Conservation (phyloP, 202 grass and related monocot species). For the Elaeis oleifera region DNA sequence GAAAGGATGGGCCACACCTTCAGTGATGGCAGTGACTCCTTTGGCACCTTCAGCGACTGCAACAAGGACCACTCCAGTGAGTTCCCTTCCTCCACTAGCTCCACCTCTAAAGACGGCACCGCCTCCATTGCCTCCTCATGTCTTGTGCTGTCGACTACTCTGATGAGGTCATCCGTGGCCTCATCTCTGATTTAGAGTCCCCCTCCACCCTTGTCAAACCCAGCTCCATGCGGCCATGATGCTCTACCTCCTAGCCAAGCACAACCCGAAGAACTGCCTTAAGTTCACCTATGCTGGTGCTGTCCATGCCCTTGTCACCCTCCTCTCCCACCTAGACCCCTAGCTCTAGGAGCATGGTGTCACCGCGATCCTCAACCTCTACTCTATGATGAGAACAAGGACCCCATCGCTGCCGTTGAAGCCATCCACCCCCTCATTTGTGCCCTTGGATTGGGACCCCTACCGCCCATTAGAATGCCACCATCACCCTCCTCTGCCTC, state of each 20-base stretch:
- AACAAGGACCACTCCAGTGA: slow-evolving; percentile 65
- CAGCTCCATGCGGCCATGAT: slow-evolving; percentile 51
- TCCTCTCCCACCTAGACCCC: slow-evolving; percentile 67
- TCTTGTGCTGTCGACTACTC: slow-evolving; percentile 60
- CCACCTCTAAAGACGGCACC: not conserved
- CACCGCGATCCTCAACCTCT: slow-evolving; percentile 86
- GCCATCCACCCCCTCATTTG: slow-evolving; percentile 60
- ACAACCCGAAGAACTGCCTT: slow-evolving; percentile 78
- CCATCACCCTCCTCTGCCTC: slow-evolving; percentile 63
- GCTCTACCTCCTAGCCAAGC: slow-evolving; percentile 77
- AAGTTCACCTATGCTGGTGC: slow-evolving; percentile 67
- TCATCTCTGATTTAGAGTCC: too few species aligned
- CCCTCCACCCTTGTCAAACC: slow-evolving; percentile 38
- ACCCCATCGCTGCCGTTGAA: slow-evolving; percentile 43
- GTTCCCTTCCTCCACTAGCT: slow-evolving; percentile 24
- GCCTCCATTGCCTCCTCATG: slow-evolving; percentile 56
- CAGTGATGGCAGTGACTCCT: slow-evolving; percentile 76
- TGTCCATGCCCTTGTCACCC: slow-evolving; percentile 42
- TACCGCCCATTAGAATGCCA: slow-evolving; percentile 68
- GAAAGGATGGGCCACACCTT: slow-evolving; percentile 44
- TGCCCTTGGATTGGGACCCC: slow-evolving; percentile 54
- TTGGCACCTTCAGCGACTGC: slow-evolving; percentile 75
- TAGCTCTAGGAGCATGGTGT: slow-evolving; percentile 74
- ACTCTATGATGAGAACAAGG: slow-evolving; percentile 89
- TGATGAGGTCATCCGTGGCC: slow-evolving; percentile 41